These are phyloP conservation scores for Ajuga chamaepitys DNA, from an alignment of 257 asterid genomes.

Conservation along the genomic window DNA sequence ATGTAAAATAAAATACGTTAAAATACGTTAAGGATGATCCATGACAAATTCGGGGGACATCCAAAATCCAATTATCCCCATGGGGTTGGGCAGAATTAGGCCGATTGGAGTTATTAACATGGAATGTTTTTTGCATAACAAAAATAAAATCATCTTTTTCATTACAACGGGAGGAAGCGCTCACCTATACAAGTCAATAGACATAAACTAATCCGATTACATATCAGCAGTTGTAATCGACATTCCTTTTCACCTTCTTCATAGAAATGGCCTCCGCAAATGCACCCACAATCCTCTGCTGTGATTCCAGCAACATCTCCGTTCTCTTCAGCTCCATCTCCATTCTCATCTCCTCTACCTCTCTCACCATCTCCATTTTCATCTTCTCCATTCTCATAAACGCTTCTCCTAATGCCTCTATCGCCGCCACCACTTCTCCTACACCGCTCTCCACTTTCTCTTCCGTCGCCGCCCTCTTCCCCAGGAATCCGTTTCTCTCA, in stretches of 20 bases:
- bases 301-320: slow-evolving; percentile 71
- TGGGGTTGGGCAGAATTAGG: too few relatives aligned
- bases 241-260: slow-evolving; percentile 40
- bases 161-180: too few relatives aligned
- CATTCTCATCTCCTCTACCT: slow-evolving; percentile 67
- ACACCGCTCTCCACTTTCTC: slow-evolving; percentile 13
- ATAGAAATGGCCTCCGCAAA: slow-evolving; percentile 35
- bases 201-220: too few relatives aligned
- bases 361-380: slow-evolving; percentile 71
- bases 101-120: too few relatives aligned
- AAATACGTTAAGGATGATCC: too few relatives aligned
- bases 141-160: too few relatives aligned
- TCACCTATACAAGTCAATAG: too few relatives aligned
- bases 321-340: slow-evolving; percentile 86
- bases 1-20: too few relatives aligned
- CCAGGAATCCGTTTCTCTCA: slow-evolving; percentile 26
- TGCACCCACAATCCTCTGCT: slow-evolving; percentile 64
- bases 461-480: slow-evolving; percentile 19
- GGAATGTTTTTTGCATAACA: too few relatives aligned
- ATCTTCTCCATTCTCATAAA: slow-evolving; percentile 70
- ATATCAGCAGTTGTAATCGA: background rate
- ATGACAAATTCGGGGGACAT: too few relatives aligned
- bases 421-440: slow-evolving; percentile 44
- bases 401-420: slow-evolving; percentile 60
- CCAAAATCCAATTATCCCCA: too few relatives aligned